Evolutionary conservation across 768 basidiomycete genomes (phyloP), one percentile per base, ranked within the genome.

Genomic region (Coprinopsis sp.): DNA sequence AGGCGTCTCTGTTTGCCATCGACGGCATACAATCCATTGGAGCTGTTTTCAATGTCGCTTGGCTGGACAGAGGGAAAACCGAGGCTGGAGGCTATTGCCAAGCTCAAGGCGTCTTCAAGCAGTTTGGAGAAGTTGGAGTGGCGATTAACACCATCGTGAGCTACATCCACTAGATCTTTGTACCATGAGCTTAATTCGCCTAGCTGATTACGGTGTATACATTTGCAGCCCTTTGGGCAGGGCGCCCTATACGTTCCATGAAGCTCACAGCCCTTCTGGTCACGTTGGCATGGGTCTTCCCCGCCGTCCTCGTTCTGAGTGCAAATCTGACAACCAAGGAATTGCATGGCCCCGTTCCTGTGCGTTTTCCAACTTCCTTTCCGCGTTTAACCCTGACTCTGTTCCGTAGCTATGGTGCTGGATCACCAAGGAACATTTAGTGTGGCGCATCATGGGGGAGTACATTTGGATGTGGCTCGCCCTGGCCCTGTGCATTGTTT

Each of bases 391-490:
- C 34, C 18, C 38, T 48, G 18, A 30, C 2, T n/a, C 21, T 37
- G 33, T 22, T 10, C 44, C 60, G 58, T 68, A 66, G 37, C 37
- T 39, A 46, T 72, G 72, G 72, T 76, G 73, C 51, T 73, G 72
- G 72, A 66, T 76, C 44, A 59, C 64, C 28, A 34, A 57, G 4
- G 30, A 56, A 8, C 67, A 59, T 53, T 22, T 55, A 1, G 49
- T 50, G 2, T 60, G 65, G 48, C 61, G 66, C n/a, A 58, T 73
- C 13, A 63, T 49, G 37, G 71, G 68, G 1, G 72, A 73, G 54
- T 74, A 74, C 44, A 22, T 71, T 14, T 74, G 74, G 74, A 59
- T 74, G 31, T 73, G 74, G 74, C 34, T 69, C 28, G 62, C 71
- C 4, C 57, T 73, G 6, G 51, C 55, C 24, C 47, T 65, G 33